Base-by-base conservation (phyloP, 164 flowering plant genomes). In the Macadamia integrifolia region DNA sequence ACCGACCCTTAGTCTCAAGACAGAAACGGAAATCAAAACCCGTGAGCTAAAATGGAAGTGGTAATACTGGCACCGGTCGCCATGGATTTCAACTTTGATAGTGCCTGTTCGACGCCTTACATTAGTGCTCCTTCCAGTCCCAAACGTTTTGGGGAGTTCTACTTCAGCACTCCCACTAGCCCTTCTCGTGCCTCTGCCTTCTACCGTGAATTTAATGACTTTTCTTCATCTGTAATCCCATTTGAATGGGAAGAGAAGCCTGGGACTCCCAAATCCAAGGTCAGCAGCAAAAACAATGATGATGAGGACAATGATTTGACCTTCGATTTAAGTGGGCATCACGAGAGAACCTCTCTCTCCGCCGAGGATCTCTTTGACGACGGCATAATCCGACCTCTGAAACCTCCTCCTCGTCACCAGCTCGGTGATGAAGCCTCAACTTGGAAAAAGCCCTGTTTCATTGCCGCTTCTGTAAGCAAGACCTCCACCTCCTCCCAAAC, bases 361-460 rank as follows among this genome's bases (percentile, higher is more conserved):
- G 93, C 95, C 0, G 95, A 88, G 6, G 93, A 88, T 65, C 82
- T 89, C 40, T 89, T 89, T 56, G 85, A 88, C 23, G 83, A 83
- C 23, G 23, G 23, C 23, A 23, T 23, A 23, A 23, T 23, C 23
- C 23, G 23, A 23, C 23, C 23, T 23, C 42, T 77, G 61, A 81
- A 82, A 71, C 85, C 84, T 6, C 90, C 84, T 0, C 87, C 85
- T 0, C 9, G 83, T 32, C 31, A 76, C 14, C 75, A 71, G 46
- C 3, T 73, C 48, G 79, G 52, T 40, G 30, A 50, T 32, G 66
- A 61, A 17, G 15, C n/a, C 0, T 12, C 15, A 13, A 48, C 18
- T 43, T 4, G 43, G 29, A 65, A 43, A 43, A 28, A 70, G 70
- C 44, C 68, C 74, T 0, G 69, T 73, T 62, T 56, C 72, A 14